Evolutionary conservation across 2,329 filamentous ascomycete species (phyloP).

Genomic region (Trichoderma guizhouense): DNA sequence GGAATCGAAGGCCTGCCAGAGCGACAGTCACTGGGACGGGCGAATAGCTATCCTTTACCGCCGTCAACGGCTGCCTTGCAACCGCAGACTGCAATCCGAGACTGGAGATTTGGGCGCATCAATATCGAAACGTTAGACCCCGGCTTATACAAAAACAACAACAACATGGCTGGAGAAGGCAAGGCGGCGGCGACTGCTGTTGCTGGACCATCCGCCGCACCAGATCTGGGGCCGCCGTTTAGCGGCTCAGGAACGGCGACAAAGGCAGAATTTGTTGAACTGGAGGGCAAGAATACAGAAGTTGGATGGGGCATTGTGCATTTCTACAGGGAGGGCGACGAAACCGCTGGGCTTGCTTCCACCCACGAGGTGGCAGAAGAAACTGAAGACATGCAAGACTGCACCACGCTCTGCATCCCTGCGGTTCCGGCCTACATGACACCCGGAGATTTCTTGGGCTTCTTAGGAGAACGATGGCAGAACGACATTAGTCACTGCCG

Average conservation of each 20-base stretch:
- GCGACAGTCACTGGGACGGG: conserved; percentile 40
- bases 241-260: conserved; percentile 68
- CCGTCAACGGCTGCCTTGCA: conserved; percentile 43
- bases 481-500: conserved; percentile 88
- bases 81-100: conserved; percentile 51
- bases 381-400: conserved; percentile 53
- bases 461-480: conserved; percentile 83
- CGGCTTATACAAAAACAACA: conserved; percentile 18
- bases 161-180: conserved; percentile 34
- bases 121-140: conserved; percentile 80
- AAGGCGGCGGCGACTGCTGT: conserved; percentile 32
- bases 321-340: conserved; percentile 81
- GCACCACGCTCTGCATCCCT: conserved; percentile 86
- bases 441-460: conserved; percentile 84
- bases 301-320: conserved; percentile 92
- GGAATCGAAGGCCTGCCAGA: conserved; percentile 40
- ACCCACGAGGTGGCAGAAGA: conserved; percentile 27
- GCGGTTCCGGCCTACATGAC: conserved; percentile 94
- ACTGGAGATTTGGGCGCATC: conserved; percentile 81
- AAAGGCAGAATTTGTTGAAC: conserved; percentile 73
- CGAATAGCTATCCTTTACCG: conserved; percentile 42
- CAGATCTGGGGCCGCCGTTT: conserved; percentile 51
- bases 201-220: conserved; percentile 48
- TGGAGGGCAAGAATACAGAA: conserved; percentile 70
- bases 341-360: conserved; percentile 57